Evolutionary conservation across 169 alveolate species (phyloP).

Genomic region (Cardiosporidium cionae): DNA sequence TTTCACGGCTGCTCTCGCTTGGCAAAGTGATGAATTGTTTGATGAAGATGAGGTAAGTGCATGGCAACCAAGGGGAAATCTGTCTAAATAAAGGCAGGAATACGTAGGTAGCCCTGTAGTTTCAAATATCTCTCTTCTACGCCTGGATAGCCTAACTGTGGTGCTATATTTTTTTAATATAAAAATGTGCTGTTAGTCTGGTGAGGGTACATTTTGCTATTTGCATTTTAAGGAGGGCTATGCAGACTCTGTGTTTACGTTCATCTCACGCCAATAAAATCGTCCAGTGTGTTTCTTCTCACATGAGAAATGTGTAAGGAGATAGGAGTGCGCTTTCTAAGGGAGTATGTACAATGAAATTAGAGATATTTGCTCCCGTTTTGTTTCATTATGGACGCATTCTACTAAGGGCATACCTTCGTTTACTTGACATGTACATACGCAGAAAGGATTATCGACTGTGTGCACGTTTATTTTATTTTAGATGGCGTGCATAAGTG

Average conservation of each 20-base stretch:
- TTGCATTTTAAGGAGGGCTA: not conserved
- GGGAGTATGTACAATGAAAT: too few relatives aligned
- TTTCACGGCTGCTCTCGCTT: conserved; percentile 41
- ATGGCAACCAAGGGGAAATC: not conserved
- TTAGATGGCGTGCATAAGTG: conserved; percentile 69
- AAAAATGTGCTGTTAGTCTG: too few relatives aligned
- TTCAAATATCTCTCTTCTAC: not conserved
- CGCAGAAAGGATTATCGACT: too few relatives aligned
- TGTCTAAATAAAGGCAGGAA: not conserved
- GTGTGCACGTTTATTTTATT: too few relatives aligned
- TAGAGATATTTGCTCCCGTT: too few relatives aligned
- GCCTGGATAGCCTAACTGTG: not conserved
- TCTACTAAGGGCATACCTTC: not conserved
- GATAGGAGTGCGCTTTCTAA: too few relatives aligned
- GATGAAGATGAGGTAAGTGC: conserved; percentile 43
- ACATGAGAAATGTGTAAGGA: too few relatives aligned
- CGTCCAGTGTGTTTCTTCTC: too few relatives aligned
- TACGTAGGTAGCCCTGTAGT: not conserved
- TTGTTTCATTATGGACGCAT: too few relatives aligned
- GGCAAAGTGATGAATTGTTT: conserved; percentile 35
- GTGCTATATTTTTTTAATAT: not conserved
- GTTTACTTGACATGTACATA: too few relatives aligned
- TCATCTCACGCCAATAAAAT: too few relatives aligned
- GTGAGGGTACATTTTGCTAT: not conserved
- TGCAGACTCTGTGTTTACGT: too few relatives aligned